Percentiles rank a stretch among this genome's conserved stretches.
phyloP scores from a whole-genome alignment of 1,139 yeast genomes.

The Komagataea norvegica region DNA sequence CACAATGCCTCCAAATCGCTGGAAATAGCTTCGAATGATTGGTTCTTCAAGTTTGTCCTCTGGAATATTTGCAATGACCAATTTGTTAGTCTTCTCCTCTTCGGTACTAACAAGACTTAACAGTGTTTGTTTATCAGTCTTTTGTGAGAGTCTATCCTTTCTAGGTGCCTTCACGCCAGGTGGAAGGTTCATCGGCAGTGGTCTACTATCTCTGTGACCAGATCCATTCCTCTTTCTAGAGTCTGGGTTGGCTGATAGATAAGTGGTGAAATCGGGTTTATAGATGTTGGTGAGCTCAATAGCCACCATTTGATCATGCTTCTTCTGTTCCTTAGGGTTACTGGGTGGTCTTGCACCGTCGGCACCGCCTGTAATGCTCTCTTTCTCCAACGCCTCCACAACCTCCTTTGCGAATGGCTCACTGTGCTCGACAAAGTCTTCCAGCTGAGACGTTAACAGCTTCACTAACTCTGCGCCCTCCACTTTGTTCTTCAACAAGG shows the following conservation, averaged over 20 bases:
- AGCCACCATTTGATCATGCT: constrained; percentile 9
- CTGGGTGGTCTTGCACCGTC: not conserved
- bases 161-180: not conserved
- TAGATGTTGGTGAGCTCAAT: constrained; percentile 11
- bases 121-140: constrained; percentile 6
- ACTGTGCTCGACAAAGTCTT: constrained; percentile 30
- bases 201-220: not conserved
- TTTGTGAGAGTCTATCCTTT: not conserved
- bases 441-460: constrained; percentile 33
- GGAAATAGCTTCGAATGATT: constrained; percentile 33
- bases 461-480: constrained; percentile 31
- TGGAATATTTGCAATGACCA: constrained; percentile 42
- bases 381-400: constrained; percentile 24
- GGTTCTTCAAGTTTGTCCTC: constrained; percentile 35
- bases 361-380: constrained; percentile 9
- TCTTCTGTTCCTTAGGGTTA: constrained; percentile 10
- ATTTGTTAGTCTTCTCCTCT: constrained; percentile 21
- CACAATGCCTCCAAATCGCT: constrained; percentile 36
- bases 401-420: constrained; percentile 30
- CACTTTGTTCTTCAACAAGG: constrained; percentile 36
- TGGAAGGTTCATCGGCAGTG: not conserved
- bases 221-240: constrained; percentile 5
- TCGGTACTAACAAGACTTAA: constrained; percentile 18
- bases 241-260: constrained; percentile 12
- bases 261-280: constrained; percentile 14